phyloP scores from a whole-genome alignment of 345 rosid species.

The Lenwebbia sp. region DNA sequence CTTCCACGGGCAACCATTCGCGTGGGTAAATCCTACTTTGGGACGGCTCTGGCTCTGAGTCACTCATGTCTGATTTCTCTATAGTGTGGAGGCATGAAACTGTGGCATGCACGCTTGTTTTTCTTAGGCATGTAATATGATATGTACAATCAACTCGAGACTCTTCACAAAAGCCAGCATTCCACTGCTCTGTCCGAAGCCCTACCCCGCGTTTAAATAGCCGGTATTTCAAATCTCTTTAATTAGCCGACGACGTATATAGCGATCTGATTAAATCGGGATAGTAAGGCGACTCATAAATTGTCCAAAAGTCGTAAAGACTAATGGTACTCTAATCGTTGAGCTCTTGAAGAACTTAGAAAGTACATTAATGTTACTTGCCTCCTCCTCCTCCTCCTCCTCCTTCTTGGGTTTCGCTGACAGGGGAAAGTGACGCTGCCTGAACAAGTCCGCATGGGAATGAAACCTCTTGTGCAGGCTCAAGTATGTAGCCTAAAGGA shows the following conservation, averaged over 20 bases:
- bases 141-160: background rate
- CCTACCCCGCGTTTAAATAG: background rate
- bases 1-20: background rate
- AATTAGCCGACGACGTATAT: accelerated
- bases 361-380: background rate
- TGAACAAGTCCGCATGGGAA: too few species aligned
- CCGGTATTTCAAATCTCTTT: background rate
- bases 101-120: background rate
- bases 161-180: background rate
- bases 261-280: background rate
- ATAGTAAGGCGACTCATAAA: background rate
- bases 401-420: too few species aligned
- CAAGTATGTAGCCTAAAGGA: too few species aligned
- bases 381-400: too few species aligned
- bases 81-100: background rate
- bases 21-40: background rate
- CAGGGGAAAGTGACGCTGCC: too few species aligned
- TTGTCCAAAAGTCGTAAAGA: background rate
- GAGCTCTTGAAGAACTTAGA: background rate
- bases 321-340: background rate
- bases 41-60: background rate
- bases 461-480: too few species aligned
- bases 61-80: background rate
- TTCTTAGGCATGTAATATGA: background rate
- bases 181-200: background rate